A percentile compares a stretch with the other conserved stretches of the same genome.
Evolutionary conservation across 139 green algal species (phyloP).

Genomic region (Chlamydomonas sphaeroides): DNA sequence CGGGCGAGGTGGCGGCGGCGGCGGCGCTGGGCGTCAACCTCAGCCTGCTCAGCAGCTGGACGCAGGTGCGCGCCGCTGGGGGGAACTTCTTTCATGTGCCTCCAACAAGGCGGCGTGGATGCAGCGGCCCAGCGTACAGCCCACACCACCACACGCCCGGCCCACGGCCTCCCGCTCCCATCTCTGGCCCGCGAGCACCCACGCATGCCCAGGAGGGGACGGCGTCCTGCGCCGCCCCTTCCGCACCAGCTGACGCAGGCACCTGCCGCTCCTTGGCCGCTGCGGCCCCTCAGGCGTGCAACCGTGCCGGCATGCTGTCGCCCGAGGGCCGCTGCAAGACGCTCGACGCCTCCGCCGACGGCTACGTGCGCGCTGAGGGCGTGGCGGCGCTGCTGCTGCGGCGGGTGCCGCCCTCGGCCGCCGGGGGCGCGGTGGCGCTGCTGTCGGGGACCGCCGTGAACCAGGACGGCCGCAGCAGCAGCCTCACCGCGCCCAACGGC

Average conservation of each 20-base stretch:
- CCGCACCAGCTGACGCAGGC: no score
- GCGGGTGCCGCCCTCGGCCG: background rate
- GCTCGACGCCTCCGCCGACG: slow-evolving; percentile 85
- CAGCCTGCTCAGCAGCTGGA: slow-evolving; percentile 68
- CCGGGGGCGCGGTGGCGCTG: slow-evolving; percentile 38
- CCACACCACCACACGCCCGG: no score
- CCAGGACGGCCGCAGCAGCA: slow-evolving; percentile 88
- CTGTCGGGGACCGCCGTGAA: slow-evolving; percentile 65
- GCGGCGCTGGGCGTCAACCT: slow-evolving; percentile 73
- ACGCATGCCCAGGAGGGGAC: no score
- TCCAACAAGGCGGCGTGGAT: no score
- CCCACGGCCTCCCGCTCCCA: no score
- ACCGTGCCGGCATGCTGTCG: slow-evolving; percentile 81
- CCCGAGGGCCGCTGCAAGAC: slow-evolving; percentile 89
- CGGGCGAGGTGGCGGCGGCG: slow-evolving; percentile 32
- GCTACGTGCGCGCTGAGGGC: slow-evolving; percentile 84
- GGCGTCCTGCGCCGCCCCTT: no score
- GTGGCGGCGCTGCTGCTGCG: slow-evolving; percentile 8
- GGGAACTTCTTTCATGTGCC: no score
- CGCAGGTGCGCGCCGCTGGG: slow-evolving; percentile 51
- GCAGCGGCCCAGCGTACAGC: no score
- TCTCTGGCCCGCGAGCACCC: no score
- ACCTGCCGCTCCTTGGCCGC: no score
- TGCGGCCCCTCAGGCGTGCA: slow-evolving; percentile 32
- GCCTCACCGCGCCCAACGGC: slow-evolving; percentile 90